Evolutionary conservation across 75 land plant species (phyloP), one percentile per base, ranked within the genome.

Genomic region (Pinus tabuliformis): DNA sequence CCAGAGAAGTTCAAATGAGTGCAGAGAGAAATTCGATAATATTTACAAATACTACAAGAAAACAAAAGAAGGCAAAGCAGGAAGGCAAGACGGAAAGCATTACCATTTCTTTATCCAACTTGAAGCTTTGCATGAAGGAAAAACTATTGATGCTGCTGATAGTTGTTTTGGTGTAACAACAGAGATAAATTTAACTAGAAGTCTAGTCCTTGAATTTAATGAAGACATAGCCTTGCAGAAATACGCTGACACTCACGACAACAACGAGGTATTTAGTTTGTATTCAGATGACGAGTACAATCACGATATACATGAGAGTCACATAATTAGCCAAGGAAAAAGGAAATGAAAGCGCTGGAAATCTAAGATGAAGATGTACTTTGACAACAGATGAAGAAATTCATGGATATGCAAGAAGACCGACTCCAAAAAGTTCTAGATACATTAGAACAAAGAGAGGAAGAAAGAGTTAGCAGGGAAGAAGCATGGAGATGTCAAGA

Each of bases 31-130:
- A 76, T 86, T 93, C 72, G 96, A 93, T 78, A 93, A 93, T 74
- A 70, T 93, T 77, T 86, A 91, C 90, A 93, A 93, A 73, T 93
- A 93, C 80, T 91, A 93, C 86, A 93, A 89, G 89, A 89, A 89
- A 81, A 91, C 96, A 28, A 93, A 88, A 81, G 92, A 89, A 74
- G 96, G 92, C 36, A 89, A 86, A 66, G 89, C 91, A 14, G 94
- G 91, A 6, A 79, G 96, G 45, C 96, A 89, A 62, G 94, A 91
- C 73, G 96, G 96, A 18, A 91, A 89, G 78, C 85, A 86, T 81
- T 93, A 93, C 71, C 78, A 94, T 14, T 93, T 93, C 79, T 93
- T 91, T 75, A 59, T 85, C 39, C 91, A 93, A 73, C 85, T 93
- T 8, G 96, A 93, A 49, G 94, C 96, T 26, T 85, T 93, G 24